A percentile compares a stretch with the other conserved stretches of the same genome.
phyloP scores from a whole-genome alignment of 352 stramenopile genomes.

The Blastocystis sp. region DNA sequence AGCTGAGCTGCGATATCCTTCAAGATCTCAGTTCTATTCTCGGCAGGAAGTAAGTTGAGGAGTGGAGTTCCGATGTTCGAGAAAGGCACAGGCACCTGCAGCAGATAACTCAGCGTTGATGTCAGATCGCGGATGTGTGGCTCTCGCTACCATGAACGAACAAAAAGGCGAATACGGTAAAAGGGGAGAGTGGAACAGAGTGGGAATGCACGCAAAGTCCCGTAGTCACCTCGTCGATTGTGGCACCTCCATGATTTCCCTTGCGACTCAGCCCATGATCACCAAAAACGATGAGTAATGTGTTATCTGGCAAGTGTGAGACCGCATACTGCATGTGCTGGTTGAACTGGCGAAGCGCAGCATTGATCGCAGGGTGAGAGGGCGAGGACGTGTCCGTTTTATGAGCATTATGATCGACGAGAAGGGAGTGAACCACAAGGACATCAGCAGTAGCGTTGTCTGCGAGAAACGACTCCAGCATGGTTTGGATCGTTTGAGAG shows the following conservation, averaged over 20 bases:
- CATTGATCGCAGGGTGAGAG: background rate
- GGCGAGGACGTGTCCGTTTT: constrained; percentile 14
- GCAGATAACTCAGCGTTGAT: background rate
- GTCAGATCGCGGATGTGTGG: constrained; percentile 33
- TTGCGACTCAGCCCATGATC: constrained; percentile 19
- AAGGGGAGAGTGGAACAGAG: background rate
- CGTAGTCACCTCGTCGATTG: constrained; percentile 34
- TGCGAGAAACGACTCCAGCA: background rate
- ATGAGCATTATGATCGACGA: constrained; percentile 53
- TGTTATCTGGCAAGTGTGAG: background rate
- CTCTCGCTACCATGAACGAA: background rate
- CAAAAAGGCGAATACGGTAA: background rate
- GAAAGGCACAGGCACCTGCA: background rate
- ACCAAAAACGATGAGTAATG: constrained; percentile 43
- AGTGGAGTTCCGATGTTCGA: background rate
- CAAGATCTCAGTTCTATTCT: background rate
- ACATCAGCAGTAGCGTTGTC: background rate
- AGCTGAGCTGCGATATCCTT: background rate
- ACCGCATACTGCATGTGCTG: background rate
- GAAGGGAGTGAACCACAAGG: constrained; percentile 30
- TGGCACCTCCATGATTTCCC: constrained; percentile 31
- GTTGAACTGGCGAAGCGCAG: constrained; percentile 29
- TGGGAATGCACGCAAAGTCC: constrained; percentile 2
- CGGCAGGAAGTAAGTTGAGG: background rate
- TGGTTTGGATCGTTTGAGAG: background rate